Conservation (phyloP, 1,284 basidiomycete species). For the Naganishia sp. region DNA sequence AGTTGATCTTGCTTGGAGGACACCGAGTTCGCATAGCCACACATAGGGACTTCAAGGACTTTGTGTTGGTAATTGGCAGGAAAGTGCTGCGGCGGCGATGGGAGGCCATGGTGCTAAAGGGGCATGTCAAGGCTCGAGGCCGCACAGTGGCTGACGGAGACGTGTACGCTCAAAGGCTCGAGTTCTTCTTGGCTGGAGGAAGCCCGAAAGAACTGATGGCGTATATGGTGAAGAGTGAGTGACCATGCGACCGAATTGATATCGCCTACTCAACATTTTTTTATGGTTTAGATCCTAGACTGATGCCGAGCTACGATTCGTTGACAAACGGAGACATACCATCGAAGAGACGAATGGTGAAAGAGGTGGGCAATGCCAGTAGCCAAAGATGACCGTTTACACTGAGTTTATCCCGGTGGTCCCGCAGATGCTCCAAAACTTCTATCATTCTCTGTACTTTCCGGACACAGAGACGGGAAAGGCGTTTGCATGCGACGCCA, state of each 20-base stretch:
- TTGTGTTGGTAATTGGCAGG: slow-evolving; percentile 30
- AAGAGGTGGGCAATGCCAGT: slow-evolving; percentile 6
- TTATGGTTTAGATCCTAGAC: slow-evolving; percentile 44
- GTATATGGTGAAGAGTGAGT: slow-evolving; percentile 53
- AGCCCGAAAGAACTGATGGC: slow-evolving; percentile 51
- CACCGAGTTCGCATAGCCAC: slow-evolving; percentile 69
- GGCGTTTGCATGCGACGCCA: slow-evolving; percentile 63
- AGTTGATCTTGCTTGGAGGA: slow-evolving; percentile 57
- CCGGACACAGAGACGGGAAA: slow-evolving; percentile 57
- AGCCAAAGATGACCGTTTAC: not conserved
- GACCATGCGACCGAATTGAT: not conserved
- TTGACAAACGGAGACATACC: slow-evolving; percentile 42
- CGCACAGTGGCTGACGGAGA: slow-evolving; percentile 6
- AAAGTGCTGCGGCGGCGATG: slow-evolving; percentile 14
- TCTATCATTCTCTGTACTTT: slow-evolving; percentile 60
- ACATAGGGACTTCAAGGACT: slow-evolving; percentile 52
- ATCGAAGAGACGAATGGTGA: slow-evolving; percentile 29
- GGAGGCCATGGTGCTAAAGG: slow-evolving; percentile 6
- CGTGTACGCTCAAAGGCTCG: slow-evolving; percentile 42
- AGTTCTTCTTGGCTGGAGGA: slow-evolving; percentile 50
- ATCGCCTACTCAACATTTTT: not conserved
- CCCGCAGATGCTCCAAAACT: slow-evolving; percentile 61
- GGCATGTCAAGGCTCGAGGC: slow-evolving; percentile 1
- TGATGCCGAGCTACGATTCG: slow-evolving; percentile 44
- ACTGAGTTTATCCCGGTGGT: not conserved